phyloP scores from a whole-genome alignment of 1,139 yeast genomes.

The Geotrichum siamense region DNA sequence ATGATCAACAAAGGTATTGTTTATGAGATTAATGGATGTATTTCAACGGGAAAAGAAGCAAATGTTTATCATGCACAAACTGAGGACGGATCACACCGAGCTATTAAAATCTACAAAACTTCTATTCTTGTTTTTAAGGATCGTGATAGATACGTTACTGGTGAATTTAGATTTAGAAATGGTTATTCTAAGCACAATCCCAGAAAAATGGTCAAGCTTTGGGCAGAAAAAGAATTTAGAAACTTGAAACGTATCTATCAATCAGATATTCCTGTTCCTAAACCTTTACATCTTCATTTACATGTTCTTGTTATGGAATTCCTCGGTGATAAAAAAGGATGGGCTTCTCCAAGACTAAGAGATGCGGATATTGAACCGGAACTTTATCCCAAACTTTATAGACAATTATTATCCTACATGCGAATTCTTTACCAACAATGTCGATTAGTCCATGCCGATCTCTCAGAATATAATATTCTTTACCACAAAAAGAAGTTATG shows the following conservation, averaged over 20 bases:
- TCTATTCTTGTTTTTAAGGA: slow-evolving; percentile 94
- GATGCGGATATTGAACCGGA: slow-evolving; percentile 51
- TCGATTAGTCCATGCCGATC: slow-evolving; percentile 90
- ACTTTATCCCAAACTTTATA: slow-evolving; percentile 60
- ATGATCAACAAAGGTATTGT: slow-evolving; percentile 77
- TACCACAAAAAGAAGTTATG: slow-evolving; percentile 68
- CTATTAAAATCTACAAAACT: slow-evolving; percentile 92
- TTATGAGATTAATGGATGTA: slow-evolving; percentile 84
- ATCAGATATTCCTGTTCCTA: slow-evolving; percentile 84
- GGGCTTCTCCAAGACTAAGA: slow-evolving; percentile 80
- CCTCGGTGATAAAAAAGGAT: slow-evolving; percentile 58
- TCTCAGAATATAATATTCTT: slow-evolving; percentile 90
- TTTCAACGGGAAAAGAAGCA: slow-evolving; percentile 97
- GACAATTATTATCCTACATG: slow-evolving; percentile 76
- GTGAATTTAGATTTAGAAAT: slow-evolving; percentile 88
- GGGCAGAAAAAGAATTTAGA: slow-evolving; percentile 98
- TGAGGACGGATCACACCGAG: slow-evolving; percentile 50
- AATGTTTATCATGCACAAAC: slow-evolving; percentile 92
- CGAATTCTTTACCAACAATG: slow-evolving; percentile 82
- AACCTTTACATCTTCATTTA: slow-evolving; percentile 77
- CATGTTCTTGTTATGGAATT: slow-evolving; percentile 96
- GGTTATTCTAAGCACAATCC: slow-evolving; percentile 84
- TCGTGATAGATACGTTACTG: slow-evolving; percentile 91
- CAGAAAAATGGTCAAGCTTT: slow-evolving; percentile 90
- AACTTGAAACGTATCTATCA: slow-evolving; percentile 74